Conservation (phyloP, 2,329 filamentous ascomycete species). For the Venturia carpophila region DNA sequence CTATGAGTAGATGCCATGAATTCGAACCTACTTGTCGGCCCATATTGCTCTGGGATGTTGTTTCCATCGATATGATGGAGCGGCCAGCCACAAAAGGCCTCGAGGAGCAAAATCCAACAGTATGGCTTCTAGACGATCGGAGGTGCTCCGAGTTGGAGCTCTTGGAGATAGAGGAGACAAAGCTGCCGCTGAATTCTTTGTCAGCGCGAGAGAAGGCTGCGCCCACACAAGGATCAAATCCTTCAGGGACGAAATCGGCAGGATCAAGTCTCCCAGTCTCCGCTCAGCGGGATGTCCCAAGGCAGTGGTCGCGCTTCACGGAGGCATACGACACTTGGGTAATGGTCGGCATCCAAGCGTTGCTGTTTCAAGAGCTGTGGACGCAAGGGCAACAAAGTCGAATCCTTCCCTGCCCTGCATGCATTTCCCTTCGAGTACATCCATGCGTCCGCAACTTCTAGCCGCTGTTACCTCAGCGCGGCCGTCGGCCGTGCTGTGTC, state of each 20-base stretch:
- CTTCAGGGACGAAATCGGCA: neutral
- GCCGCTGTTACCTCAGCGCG: neutral
- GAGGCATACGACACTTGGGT: neutral
- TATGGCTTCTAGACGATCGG: neutral
- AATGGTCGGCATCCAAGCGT: neutral
- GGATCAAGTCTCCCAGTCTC: neutral
- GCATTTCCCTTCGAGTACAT: neutral
- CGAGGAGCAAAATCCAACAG: neutral
- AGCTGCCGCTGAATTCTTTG: neutral
- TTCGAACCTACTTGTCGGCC: neutral
- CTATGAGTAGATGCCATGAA: neutral
- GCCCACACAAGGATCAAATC: neutral
- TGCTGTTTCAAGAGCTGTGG: slow-evolving; percentile 7
- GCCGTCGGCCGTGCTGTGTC: neutral
- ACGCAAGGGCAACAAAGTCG: neutral
- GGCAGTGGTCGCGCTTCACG: neutral
- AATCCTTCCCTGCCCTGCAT: neutral
- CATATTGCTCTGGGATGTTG: neutral
- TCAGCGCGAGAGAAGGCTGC: neutral
- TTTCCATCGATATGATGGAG: neutral
- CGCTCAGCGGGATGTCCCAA: neutral
- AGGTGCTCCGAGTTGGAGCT: neutral
- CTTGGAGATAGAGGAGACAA: neutral
- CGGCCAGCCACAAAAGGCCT: neutral
- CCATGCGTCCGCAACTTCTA: neutral